A percentile compares a stretch with the other conserved stretches of the same genome.
Conservation (phyloP, 495 filamentous ascomycete species). For the Diplogelasinospora grovesii region DNA sequence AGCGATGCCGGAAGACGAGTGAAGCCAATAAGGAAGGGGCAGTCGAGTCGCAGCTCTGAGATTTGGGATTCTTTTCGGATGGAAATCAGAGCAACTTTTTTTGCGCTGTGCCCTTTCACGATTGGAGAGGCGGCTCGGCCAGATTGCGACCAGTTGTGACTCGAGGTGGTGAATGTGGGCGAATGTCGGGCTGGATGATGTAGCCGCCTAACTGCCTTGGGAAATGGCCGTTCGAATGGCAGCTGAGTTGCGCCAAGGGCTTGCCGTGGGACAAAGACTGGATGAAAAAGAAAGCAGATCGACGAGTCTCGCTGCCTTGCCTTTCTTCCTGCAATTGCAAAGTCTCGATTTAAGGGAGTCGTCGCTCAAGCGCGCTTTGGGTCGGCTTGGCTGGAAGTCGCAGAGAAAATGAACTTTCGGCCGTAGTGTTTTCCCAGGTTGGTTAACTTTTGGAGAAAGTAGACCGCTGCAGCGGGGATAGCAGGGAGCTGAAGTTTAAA, state of each 20-base stretch:
- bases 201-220: conserved; percentile 17
- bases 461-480: conserved; percentile 6
- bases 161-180: conserved; percentile 9
- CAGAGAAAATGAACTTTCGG: no score
- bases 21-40: neutral
- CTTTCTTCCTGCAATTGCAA: no score
- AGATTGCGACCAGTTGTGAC: conserved; percentile 7
- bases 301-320: no score
- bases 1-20: conserved; percentile 8
- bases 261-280: neutral
- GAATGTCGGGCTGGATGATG: conserved; percentile 7
- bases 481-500: conserved; percentile 16
- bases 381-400: conserved; percentile 6
- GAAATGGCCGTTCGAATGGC: conserved; percentile 6
- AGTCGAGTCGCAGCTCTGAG: conserved; percentile 4
- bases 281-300: neutral
- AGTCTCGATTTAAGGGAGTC: no score
- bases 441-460: conserved; percentile 11
- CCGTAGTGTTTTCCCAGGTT: no score
- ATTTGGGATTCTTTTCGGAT: conserved; percentile 2
- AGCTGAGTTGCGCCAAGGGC: conserved; percentile 3
- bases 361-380: conserved; percentile 3
- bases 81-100: conserved; percentile 4
- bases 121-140: conserved; percentile 2
- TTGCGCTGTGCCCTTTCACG: neutral